phyloP scores from a whole-genome alignment of 2,329 filamentous ascomycete species.

The Colletotrichum costaricense region DNA sequence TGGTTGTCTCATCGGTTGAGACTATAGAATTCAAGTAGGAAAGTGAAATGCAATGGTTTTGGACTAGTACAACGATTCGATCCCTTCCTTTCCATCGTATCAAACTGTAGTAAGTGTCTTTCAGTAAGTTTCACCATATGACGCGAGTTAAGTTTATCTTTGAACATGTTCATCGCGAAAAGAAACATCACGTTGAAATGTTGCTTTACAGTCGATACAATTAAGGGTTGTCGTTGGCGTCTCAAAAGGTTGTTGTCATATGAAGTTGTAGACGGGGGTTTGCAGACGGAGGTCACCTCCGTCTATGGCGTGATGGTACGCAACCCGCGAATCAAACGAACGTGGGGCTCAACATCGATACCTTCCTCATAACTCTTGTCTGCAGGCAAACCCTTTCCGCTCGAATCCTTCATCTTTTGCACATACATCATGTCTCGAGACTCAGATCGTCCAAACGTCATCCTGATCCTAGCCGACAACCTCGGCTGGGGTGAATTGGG shows the following conservation, averaged over 20 bases:
- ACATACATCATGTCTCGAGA: slow-evolving; percentile 37
- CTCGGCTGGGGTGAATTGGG: slow-evolving; percentile 51
- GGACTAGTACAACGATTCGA: too few species aligned
- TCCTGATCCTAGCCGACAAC: slow-evolving; percentile 49
- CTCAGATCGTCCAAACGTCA: slow-evolving; percentile 42
- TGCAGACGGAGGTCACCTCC: neutral
- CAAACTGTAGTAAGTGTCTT: too few species aligned
- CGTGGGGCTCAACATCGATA: neutral
- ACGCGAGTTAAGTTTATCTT: too few species aligned
- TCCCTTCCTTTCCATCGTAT: too few species aligned
- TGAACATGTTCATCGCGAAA: too few species aligned
- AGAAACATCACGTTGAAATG: too few species aligned
- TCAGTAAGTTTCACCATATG: accelerated
- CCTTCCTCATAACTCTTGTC: neutral
- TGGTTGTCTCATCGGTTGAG: neutral
- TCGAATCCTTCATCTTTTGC: neutral
- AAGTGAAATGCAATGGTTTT: too few species aligned
- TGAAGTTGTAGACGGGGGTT: too few species aligned
- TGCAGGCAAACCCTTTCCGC: neutral
- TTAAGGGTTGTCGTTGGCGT: neutral
- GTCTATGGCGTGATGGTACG: neutral
- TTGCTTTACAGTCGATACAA: neutral
- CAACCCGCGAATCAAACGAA: neutral
- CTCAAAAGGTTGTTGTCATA: neutral
- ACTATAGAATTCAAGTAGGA: too few species aligned